These are phyloP conservation scores for Hypomyces rosellus DNA, from an alignment of 2,329 filamentous ascomycete genomes.

Conservation along the genomic window DNA sequence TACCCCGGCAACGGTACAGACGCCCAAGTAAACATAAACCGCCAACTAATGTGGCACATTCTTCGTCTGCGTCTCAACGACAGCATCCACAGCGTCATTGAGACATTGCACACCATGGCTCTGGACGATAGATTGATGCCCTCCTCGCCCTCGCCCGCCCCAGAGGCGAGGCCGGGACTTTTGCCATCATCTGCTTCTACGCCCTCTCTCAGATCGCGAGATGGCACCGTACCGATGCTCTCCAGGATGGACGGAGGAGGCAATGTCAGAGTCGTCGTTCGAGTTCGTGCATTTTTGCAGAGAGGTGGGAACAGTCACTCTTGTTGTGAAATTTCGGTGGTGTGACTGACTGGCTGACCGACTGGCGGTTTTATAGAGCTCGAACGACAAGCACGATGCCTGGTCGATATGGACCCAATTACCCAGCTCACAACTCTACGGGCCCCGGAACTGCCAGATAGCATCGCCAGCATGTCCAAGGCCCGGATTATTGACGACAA, in stretches of 20 bases:
- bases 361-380: constrained; percentile 56
- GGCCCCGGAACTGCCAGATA: constrained; percentile 53
- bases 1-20: too few relatives aligned
- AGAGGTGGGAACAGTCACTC: constrained; percentile 50
- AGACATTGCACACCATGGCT: constrained; percentile 36
- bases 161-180: constrained; percentile 27
- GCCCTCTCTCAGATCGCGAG: constrained; percentile 67
- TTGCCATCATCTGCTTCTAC: constrained; percentile 67
- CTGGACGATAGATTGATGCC: constrained; percentile 42
- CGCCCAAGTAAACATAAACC: background rate
- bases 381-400: constrained; percentile 71
- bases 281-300: constrained; percentile 71
- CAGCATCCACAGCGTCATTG: constrained; percentile 32
- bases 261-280: constrained; percentile 77
- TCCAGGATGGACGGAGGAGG: constrained; percentile 57
- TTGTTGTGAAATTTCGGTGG: constrained; percentile 1
- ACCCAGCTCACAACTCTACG: constrained; percentile 79
- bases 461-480: constrained; percentile 42
- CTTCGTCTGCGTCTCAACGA: constrained; percentile 36
- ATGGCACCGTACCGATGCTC: constrained; percentile 55
- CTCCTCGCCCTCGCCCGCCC: constrained; percentile 28
- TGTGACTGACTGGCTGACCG: background rate
- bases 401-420: constrained; percentile 84
- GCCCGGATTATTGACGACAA: constrained; percentile 75
- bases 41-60: constrained; percentile 31